Conservation (phyloP, 2,329 filamentous ascomycete genomes). For the Phialocephala subalpina region DNA sequence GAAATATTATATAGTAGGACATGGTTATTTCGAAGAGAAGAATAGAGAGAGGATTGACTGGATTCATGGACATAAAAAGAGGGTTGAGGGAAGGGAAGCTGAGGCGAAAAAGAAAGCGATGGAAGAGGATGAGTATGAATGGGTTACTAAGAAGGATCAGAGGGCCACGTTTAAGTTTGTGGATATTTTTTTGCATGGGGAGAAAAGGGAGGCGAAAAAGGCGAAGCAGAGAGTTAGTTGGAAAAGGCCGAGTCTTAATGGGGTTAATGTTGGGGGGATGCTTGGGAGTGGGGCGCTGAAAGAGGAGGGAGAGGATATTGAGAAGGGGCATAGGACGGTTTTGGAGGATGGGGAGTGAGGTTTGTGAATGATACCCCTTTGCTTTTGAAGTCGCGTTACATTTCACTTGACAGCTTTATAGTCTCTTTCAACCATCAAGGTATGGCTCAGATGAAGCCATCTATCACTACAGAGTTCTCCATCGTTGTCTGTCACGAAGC, state of each 20-base stretch:
- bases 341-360: slow-evolving; percentile 2
- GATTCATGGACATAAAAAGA: slow-evolving; percentile 9
- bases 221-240: background rate
- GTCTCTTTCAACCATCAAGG: too few relatives aligned
- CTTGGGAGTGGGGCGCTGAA: background rate
- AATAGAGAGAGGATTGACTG: slow-evolving; percentile 9
- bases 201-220: background rate
- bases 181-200: background rate
- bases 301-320: slow-evolving; percentile 4
- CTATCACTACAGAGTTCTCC: too few relatives aligned
- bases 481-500: too few relatives aligned
- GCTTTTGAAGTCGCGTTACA: too few relatives aligned
- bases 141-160: background rate
- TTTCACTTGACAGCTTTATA: too few relatives aligned
- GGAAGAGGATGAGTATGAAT: background rate
- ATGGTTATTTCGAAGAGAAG: slow-evolving; percentile 18
- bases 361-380: slow-evolving; percentile 6
- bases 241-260: slow-evolving; percentile 3
- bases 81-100: background rate
- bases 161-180: slow-evolving; percentile 7
- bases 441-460: too few relatives aligned
- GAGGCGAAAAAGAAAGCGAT: slow-evolving; percentile 5
- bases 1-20: slow-evolving; percentile 16
- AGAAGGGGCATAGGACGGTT: slow-evolving; percentile 5
- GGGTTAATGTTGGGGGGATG: slow-evolving; percentile 3